Evolutionary conservation across 176 grass and related monocot species (phyloP).

Genomic region (Ensete glaucum): DNA sequence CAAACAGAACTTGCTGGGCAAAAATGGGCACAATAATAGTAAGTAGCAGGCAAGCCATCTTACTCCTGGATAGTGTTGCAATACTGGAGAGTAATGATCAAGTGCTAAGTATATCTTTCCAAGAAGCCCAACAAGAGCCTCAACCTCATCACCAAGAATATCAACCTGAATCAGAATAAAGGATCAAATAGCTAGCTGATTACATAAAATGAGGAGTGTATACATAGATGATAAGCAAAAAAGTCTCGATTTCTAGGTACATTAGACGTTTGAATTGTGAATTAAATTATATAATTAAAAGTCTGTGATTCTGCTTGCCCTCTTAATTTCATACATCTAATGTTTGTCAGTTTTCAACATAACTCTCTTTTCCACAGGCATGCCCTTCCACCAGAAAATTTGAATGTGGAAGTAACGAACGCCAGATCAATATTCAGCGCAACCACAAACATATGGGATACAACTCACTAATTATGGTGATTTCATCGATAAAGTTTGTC

Average conservation of each 20-base stretch:
- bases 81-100: slow-evolving; percentile 82
- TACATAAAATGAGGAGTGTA: background rate
- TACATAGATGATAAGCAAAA: background rate
- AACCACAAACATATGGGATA: background rate
- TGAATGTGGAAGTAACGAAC: background rate
- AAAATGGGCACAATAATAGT: background rate
- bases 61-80: slow-evolving; percentile 88
- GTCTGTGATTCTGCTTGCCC: background rate
- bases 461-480: background rate
- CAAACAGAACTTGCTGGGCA: background rate
- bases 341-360: background rate
- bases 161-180: slow-evolving; percentile 54
- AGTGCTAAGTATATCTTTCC: slow-evolving; percentile 81
- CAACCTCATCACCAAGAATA: slow-evolving; percentile 80
- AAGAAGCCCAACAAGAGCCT: slow-evolving; percentile 48
- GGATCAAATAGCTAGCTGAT: background rate
- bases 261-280: background rate
- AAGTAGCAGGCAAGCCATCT: slow-evolving; percentile 10
- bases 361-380: background rate
- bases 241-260: background rate
- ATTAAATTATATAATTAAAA: background rate
- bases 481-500: background rate
- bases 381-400: background rate
- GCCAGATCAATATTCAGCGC: background rate
- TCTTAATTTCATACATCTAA: too few species aligned